Evolutionary conservation across 495 filamentous ascomycete species (phyloP), one percentile per base, ranked within the genome.

Genomic region (Trichocladium uniseriatum): DNA sequence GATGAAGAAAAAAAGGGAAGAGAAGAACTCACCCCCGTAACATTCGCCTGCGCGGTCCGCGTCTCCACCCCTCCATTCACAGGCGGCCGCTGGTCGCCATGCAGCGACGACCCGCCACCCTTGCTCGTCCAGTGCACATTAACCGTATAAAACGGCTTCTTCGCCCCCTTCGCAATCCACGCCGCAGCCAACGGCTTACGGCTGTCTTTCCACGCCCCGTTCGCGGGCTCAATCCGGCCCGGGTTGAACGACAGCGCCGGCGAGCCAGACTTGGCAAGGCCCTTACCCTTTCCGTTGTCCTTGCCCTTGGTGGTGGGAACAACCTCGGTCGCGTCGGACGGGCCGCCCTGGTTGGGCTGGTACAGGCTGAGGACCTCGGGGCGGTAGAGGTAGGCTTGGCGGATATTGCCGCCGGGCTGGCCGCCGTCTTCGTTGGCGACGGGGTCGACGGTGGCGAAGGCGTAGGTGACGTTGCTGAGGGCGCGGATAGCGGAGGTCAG

Each of bases 351-450:
- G 60, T 70, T 73, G 4, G 68, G 63, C 29, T 75, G 68, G 44
- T 69, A 69, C 22, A 81, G 69, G 13, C 59, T 67, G 28, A 83
- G 50, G 5, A 76, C 43, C 2, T 64, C 54, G 0, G 75, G 69
- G 11, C 77, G 71, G 67, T 79, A 83, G 9, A 83, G 63, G 62
- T 79, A 83, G 5, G 77, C 79, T 8, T 69, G 66, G 20, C 80
- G 78, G 69, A 83, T 82, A 59, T 83, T 82, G n/a, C 79, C 77
- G 27, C 79, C 79, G 0, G 77, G 79, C 19, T 69, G 57, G 29
- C 80, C 80, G 52, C 80, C 80, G 57, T 81, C 74, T 40, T 62
- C 39, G 57, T 67, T 64, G 57, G 77, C 49, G 16, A 66, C 45
- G 2, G 79, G 76, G 40, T 55, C 65, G 48, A 83, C 68, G 45